Evolutionary conservation across 2,329 filamentous ascomycete genomes (phyloP), one percentile per base, ranked within the genome.

Genomic region (Penicillium verrucosum): DNA sequence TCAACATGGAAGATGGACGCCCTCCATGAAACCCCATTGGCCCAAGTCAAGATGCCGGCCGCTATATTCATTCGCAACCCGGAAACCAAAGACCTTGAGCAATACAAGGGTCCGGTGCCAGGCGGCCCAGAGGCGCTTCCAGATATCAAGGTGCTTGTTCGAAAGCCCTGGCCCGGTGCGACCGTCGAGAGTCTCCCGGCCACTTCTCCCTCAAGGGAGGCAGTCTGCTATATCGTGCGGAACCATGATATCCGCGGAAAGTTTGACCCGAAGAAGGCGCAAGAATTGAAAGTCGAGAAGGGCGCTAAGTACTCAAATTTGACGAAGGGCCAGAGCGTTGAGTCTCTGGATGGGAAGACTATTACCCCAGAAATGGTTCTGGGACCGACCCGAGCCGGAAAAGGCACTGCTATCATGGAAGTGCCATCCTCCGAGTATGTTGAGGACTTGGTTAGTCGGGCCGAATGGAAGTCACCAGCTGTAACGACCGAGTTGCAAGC

Each of bases 321-420:
- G 42, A 80, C 87, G 0, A 70, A 68, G 1, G 91, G 92, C 2
- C 62, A 86, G 60, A 85, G 73, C 46, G 85, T 94, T 1, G 75
- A 78, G 51, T 85, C 84, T 25, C 76, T 80, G 14, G 82, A 88
- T 65, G 92, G 90, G 5, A 80, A 78, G 7, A 82, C 81, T 0
- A 84, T 99, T 30, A 94, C 88, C 0, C 88, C 93, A 1, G 89
- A 94, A 0, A 94, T 96, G 87, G 92, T 97, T 1, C 69, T 99
- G 50, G 90, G 83, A 1, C 78, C 86, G 11, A 75, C 81, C 3
- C 81, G 85, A 54, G 80, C 82, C 6, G 92, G 92, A 11, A 83
- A 81, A 54, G 92, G 90, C 2, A 80, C 96, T 61, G 88, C 89
- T 9, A 80, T 99, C 8, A 78, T 95, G 40, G 92, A 97, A 64